Percentiles rank a stretch among this genome's conserved stretches.
Evolutionary conservation across 805 yeast species (phyloP).

Genomic region (Ogataea thermomethanolica): DNA sequence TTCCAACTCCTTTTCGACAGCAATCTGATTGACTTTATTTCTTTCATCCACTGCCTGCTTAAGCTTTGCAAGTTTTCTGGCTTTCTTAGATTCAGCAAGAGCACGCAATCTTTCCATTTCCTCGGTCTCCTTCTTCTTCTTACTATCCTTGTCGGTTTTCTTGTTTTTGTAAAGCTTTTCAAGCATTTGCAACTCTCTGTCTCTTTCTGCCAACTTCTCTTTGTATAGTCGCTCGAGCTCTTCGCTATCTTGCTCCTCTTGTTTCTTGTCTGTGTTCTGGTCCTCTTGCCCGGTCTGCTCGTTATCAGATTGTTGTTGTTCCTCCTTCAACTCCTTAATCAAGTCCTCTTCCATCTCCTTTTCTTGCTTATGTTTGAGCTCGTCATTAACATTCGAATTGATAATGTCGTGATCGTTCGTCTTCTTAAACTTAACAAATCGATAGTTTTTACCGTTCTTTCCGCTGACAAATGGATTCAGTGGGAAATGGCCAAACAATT

Average conservation of each 20-base stretch:
- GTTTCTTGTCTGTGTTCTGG: slow-evolving; percentile 4
- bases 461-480: slow-evolving; percentile 30
- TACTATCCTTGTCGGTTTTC: slow-evolving; percentile 13
- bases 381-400: slow-evolving; percentile 27
- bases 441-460: slow-evolving; percentile 29
- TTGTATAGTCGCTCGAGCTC: slow-evolving; percentile 15
- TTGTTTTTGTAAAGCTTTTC: slow-evolving; percentile 23
- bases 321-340: slow-evolving; percentile 13
- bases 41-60: slow-evolving; percentile 21
- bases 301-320: neutral
- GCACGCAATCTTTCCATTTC: slow-evolving; percentile 33
- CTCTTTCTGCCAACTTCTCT: slow-evolving; percentile 26
- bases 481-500: slow-evolving; percentile 30
- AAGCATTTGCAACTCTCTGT: slow-evolving; percentile 22
- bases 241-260: slow-evolving; percentile 12
- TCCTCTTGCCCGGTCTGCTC: slow-evolving; percentile 8
- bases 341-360: slow-evolving; percentile 16
- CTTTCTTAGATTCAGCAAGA: slow-evolving; percentile 25
- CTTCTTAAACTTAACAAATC: slow-evolving; percentile 33
- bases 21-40: slow-evolving; percentile 20
- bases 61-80: slow-evolving; percentile 20
- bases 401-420: slow-evolving; percentile 24
- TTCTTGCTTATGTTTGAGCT: slow-evolving; percentile 19
- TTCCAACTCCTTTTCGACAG: slow-evolving; percentile 30
- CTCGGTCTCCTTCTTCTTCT: slow-evolving; percentile 19